These are phyloP conservation scores for Chlorella vulgaris DNA, from an alignment of 139 green algal genomes.

Conservation along the genomic window DNA sequence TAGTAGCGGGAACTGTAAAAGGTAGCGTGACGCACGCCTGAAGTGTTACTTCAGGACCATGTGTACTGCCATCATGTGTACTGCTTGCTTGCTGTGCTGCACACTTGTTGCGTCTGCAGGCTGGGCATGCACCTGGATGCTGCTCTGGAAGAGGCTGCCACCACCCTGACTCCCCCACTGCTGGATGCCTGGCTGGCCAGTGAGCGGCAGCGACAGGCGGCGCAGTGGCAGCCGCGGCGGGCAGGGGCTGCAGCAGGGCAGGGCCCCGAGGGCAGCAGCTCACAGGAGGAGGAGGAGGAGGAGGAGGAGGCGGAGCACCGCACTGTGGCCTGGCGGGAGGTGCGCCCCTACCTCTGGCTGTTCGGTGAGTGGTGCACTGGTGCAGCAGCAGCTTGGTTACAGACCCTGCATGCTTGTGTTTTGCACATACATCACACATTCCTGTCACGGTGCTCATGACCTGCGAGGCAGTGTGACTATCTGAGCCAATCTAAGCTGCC, in stretches of 20 bases:
- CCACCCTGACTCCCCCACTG: conserved; percentile 45
- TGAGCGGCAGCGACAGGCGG: conserved; percentile 24
- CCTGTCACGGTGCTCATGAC: too few relatives aligned
- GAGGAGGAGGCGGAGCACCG: conserved; percentile 8
- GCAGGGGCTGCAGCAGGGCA: neutral
- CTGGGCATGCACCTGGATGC: conserved; percentile 71
- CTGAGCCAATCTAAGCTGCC: too few relatives aligned
- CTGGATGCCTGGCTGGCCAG: conserved; percentile 31
- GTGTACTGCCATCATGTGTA: neutral
- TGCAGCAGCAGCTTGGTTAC: too few relatives aligned
- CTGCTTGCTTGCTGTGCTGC: neutral
- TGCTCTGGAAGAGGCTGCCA: conserved; percentile 38
- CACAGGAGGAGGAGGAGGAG: conserved; percentile 7
- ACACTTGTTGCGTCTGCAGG: neutral
- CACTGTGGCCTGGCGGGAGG: conserved; percentile 15
- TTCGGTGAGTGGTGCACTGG: conserved; percentile 33
- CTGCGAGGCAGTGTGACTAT: too few relatives aligned
- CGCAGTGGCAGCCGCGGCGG: conserved; percentile 37
- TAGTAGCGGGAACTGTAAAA: too few relatives aligned
- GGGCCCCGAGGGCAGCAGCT: neutral
- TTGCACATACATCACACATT: too few relatives aligned
- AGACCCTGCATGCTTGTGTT: too few relatives aligned
- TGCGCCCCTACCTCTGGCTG: conserved; percentile 21
- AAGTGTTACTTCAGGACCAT: too few relatives aligned
- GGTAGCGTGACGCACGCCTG: too few relatives aligned